A percentile compares a stretch with the other conserved stretches of the same genome.
phyloP scores from a whole-genome alignment of 1,284 basidiomycete species.

The Rhodotorula sp. region DNA sequence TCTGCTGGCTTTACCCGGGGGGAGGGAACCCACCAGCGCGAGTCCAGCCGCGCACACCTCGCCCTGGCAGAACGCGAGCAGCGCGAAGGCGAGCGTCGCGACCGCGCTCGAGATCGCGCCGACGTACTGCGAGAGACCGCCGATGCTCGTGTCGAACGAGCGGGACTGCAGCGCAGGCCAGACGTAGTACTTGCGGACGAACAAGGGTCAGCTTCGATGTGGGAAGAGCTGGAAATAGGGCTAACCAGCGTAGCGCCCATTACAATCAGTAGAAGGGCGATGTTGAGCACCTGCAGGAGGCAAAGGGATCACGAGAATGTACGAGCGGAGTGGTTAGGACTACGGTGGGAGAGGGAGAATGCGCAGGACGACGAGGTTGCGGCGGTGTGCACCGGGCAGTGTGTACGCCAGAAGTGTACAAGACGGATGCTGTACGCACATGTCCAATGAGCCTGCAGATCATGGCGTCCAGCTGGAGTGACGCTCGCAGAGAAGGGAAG shows the following conservation, averaged over 20 bases:
- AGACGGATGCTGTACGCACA: too few species aligned
- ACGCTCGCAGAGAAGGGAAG: too few species aligned
- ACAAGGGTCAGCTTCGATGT: background rate
- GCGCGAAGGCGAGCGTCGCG: background rate
- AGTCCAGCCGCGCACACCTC: background rate
- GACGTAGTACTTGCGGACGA: background rate
- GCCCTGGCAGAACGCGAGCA: background rate
- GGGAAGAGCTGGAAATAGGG: background rate
- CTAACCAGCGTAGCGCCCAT: background rate
- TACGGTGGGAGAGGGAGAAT: too few species aligned
- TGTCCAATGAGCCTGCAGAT: too few species aligned
- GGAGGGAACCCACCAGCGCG: background rate
- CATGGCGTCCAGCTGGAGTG: too few species aligned
- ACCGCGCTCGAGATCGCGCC: background rate
- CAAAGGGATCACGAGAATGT: too few species aligned
- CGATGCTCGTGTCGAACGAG: background rate
- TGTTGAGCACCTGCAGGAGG: background rate
- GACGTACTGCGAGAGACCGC: background rate
- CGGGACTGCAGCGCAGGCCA: background rate
- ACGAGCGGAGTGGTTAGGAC: too few species aligned
- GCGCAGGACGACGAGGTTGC: too few species aligned
- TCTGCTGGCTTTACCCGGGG: background rate
- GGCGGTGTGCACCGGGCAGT: too few species aligned
- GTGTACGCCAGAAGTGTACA: too few species aligned
- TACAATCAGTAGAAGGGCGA: background rate